Percentiles rank a stretch among this genome's conserved stretches.
Evolutionary conservation across 176 grass and related monocot genomes (phyloP).

Genomic region (Cenchrus purpureus): DNA sequence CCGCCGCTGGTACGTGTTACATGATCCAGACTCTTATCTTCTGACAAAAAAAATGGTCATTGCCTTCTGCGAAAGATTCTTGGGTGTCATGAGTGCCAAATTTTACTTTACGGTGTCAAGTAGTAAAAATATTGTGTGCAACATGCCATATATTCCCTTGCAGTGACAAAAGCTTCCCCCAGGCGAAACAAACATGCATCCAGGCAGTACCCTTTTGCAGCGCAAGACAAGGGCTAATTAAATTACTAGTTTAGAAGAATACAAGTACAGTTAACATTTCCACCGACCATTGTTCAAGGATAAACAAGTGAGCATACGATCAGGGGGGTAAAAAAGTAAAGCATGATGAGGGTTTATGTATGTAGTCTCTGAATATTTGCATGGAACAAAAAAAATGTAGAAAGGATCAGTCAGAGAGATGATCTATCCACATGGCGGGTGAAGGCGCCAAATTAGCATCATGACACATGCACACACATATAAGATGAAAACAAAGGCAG

Average conservation of each 20-base stretch:
- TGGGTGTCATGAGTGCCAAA: neutral
- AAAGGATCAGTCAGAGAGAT: neutral
- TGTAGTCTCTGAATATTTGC: neutral
- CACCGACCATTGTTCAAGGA: constrained; percentile 31
- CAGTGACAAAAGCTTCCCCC: constrained; percentile 19
- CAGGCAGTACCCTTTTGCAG: constrained; percentile 24
- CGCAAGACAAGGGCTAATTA: constrained; percentile 23
- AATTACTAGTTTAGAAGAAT: neutral
- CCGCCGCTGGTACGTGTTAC: neutral
- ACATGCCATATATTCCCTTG: constrained; percentile 31
- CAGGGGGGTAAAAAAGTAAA: neutral
- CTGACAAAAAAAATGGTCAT: neutral
- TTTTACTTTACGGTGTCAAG: neutral
- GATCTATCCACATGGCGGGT: constrained; percentile 25
- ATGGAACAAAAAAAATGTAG: neutral
- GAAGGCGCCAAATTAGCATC: constrained; percentile 36
- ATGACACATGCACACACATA: constrained; percentile 14
- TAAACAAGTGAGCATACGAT: neutral
- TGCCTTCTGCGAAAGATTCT: neutral
- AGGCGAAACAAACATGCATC: constrained; percentile 14
- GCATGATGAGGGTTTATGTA: neutral
- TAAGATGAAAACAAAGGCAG: constrained; percentile 24
- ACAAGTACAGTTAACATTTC: constrained; percentile 32
- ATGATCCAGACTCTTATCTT: neutral
- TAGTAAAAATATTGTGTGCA: neutral